phyloP scores from a whole-genome alignment of 2,329 filamentous ascomycete genomes.

The Colletotrichum nymphaeae region DNA sequence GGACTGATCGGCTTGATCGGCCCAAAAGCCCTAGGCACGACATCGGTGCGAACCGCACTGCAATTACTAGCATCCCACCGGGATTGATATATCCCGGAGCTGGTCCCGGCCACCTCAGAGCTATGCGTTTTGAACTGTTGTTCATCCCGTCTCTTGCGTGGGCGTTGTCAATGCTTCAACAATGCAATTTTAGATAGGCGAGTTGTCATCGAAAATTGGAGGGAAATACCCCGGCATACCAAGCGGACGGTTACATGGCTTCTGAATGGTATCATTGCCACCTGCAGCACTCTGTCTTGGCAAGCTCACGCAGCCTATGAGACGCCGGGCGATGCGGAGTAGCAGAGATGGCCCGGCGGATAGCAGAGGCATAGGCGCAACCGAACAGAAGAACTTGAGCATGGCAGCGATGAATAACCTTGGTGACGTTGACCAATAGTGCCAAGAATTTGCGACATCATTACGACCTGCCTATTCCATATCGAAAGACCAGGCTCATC shows the following conservation, averaged over 20 bases:
- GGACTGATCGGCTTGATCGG: neutral
- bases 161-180: neutral
- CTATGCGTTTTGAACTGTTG: too few species aligned
- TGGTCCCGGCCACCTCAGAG: too few species aligned
- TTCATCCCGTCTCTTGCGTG: too few species aligned
- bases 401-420: neutral
- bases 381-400: neutral
- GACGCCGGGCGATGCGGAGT: neutral
- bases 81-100: too few species aligned
- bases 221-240: neutral
- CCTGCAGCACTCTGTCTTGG: conserved; percentile 6
- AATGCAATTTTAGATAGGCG: neutral
- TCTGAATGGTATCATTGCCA: conserved; percentile 15
- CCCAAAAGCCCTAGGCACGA: neutral
- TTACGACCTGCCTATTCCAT: conserved; percentile 25
- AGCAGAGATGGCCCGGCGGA: neutral
- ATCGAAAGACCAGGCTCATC: neutral
- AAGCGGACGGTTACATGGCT: neutral
- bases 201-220: neutral
- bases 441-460: conserved; percentile 25
- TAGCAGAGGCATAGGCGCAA: neutral
- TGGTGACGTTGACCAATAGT: neutral
- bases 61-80: too few species aligned
- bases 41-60: neutral
- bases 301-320: neutral